Evolutionary conservation across 1,284 basidiomycete genomes (phyloP).

Genomic region (Puccinia hordei): DNA sequence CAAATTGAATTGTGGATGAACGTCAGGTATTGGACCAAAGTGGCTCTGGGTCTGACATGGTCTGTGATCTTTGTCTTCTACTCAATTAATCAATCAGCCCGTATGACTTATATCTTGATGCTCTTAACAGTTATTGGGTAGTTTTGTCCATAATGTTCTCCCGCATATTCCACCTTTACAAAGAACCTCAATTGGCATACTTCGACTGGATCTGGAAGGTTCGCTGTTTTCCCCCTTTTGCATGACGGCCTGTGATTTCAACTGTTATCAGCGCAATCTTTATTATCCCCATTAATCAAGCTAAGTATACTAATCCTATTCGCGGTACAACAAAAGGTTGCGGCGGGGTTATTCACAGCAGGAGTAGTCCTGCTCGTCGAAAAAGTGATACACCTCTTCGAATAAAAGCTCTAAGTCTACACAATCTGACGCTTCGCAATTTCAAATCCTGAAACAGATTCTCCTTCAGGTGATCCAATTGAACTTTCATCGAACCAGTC

Average conservation of each 20-base stretch:
- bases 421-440: neutral
- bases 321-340: neutral
- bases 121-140: conserved; percentile 32
- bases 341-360: conserved; percentile 66
- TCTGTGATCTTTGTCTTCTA: conserved; percentile 1
- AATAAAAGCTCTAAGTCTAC: neutral
- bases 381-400: conserved; percentile 62
- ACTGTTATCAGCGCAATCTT: neutral
- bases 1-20: conserved; percentile 46
- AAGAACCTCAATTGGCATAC: conserved; percentile 23
- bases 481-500: conserved; percentile 37
- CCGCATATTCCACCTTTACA: neutral
- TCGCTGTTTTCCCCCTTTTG: conserved; percentile 3
- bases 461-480: conserved; percentile 35
- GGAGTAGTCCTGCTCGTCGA: conserved; percentile 69
- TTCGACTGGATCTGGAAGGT: conserved; percentile 37
- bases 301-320: neutral
- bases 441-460: conserved; percentile 7
- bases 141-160: conserved; percentile 25
- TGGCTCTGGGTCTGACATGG: conserved; percentile 29
- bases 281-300: neutral
- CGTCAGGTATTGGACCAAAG: conserved; percentile 41
- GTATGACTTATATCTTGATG: neutral
- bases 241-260: neutral
- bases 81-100: neutral